phyloP scores from a whole-genome alignment of 495 filamentous ascomycete species.

The Penicillium crystallinum region DNA sequence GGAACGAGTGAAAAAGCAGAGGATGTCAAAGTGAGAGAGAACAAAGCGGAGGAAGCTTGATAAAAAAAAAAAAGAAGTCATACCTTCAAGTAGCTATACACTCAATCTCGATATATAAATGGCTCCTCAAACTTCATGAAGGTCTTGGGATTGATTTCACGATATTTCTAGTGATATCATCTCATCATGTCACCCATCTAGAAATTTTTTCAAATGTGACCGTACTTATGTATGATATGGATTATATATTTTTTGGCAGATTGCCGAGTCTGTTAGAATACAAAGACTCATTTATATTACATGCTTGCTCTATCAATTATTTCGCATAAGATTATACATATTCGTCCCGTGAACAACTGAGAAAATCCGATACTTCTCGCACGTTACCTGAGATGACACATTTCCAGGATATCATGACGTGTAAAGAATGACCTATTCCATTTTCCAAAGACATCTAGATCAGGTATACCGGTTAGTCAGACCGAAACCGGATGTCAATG shows the following conservation, averaged over 20 bases:
- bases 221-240: neutral
- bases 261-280: neutral
- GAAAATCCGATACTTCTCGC: neutral
- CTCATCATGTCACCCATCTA: neutral
- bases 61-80: neutral
- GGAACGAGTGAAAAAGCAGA: neutral
- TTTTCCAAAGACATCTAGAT: constrained; percentile 74
- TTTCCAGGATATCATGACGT: constrained; percentile 64
- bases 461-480: neutral
- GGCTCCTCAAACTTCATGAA: no score
- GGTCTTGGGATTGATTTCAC: no score
- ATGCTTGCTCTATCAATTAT: neutral
- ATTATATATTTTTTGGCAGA: neutral
- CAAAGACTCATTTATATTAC: neutral
- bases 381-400: constrained; percentile 39
- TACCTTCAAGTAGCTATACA: neutral
- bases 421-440: constrained; percentile 65
- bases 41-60: neutral
- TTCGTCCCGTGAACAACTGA: no score
- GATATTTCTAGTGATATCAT: no score
- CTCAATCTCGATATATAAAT: no score
- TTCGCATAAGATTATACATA: neutral
- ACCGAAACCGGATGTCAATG: neutral
- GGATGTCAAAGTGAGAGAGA: neutral
- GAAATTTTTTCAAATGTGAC: no score